Conservation (phyloP, 441 rosid genomes). For the Erodium moschatum region DNA sequence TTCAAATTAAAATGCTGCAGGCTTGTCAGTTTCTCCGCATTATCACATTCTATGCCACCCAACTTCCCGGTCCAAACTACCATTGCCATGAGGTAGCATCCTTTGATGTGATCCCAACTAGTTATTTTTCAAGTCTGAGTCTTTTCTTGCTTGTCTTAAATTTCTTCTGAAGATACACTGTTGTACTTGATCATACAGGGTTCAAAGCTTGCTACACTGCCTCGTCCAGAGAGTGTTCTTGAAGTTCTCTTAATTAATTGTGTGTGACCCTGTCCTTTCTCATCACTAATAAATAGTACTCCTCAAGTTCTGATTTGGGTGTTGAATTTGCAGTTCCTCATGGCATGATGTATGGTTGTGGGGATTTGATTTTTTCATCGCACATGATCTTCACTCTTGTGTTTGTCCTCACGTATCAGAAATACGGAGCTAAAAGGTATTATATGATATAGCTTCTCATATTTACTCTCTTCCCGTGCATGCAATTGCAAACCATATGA, state of each 20-base stretch:
- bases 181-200: conserved; percentile 47
- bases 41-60: conserved; percentile 86
- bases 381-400: conserved; percentile 96
- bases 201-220: conserved; percentile 73
- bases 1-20: conserved; percentile 31
- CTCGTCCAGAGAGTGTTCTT: conserved; percentile 54
- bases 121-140: neutral
- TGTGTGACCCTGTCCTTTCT: conserved; percentile 27
- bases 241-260: conserved; percentile 80
- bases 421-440: conserved; percentile 84
- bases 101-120: neutral
- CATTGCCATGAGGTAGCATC: conserved; percentile 85
- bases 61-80: conserved; percentile 98
- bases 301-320: conserved; percentile 23
- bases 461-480: neutral
- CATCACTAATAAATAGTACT: conserved; percentile 12
- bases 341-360: conserved; percentile 85
- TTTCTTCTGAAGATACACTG: neutral
- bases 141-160: neutral
- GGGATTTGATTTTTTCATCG: conserved; percentile 96
- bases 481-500: too few relatives aligned
- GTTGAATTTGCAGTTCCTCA: conserved; percentile 64
- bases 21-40: conserved; percentile 79
- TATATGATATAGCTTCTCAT: neutral
- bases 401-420: conserved; percentile 86